Evolutionary conservation across 2,329 filamentous ascomycete species (phyloP).

Genomic region (Penicillium sp.): DNA sequence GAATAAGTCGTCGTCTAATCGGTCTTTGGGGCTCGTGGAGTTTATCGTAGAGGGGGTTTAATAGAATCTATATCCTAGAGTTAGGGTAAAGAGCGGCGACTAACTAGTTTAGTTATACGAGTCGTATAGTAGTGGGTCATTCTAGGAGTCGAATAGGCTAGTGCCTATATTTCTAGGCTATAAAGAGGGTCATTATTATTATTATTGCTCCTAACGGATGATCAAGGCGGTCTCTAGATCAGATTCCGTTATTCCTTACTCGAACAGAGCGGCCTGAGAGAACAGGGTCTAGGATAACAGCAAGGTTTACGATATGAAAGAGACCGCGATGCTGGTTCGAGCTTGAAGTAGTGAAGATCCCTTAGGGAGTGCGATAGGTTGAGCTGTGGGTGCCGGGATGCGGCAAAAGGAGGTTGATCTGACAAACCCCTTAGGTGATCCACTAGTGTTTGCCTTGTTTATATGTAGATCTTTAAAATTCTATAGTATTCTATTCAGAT

Average conservation of each 20-base stretch:
- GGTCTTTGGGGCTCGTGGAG: constrained; percentile 9
- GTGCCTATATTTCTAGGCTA: constrained; percentile 10
- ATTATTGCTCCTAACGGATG: constrained; percentile 1
- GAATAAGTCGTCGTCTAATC: constrained; percentile 10
- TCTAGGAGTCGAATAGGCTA: constrained; percentile 12
- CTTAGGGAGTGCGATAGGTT: neutral
- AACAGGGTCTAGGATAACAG: neutral
- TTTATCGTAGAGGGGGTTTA: constrained; percentile 12
- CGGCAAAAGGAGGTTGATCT: neutral
- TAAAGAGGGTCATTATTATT: constrained; percentile 8
- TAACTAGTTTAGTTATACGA: constrained; percentile 11
- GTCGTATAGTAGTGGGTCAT: constrained; percentile 4
- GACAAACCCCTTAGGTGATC: neutral
- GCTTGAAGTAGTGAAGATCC: neutral
- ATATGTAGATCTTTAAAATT: constrained; percentile 14
- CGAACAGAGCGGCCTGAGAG: constrained; percentile 3
- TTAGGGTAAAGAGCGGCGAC: constrained; percentile 17
- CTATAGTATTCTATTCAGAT: constrained; percentile 11
- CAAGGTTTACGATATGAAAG: neutral
- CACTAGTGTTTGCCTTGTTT: constrained; percentile 17
- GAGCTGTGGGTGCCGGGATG: neutral
- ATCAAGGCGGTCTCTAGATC: neutral
- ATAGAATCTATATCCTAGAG: constrained; percentile 14
- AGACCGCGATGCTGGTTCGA: neutral
- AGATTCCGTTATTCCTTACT: constrained; percentile 1